Base-by-base conservation (phyloP, 164 flowering plant genomes). In the Dillenia suffruticosa region DNA sequence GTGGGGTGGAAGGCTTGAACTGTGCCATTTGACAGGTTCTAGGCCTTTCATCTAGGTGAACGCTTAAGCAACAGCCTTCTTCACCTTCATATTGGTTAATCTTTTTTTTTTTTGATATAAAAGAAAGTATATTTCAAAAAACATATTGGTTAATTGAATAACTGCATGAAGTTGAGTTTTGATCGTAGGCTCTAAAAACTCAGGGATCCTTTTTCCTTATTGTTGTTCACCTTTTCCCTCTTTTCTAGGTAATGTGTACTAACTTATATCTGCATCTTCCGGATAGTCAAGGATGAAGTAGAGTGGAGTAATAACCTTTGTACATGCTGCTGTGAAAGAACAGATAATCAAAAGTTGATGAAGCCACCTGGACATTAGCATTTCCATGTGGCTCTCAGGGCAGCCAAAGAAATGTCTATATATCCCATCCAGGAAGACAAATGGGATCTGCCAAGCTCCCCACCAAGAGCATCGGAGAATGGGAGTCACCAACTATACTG, bases 271-370 rank as follows among this genome's bases (percentile, higher is more conserved):
- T 22, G 11, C 43, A 17, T 40, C 14, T 58, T 60, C 11, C 81
- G 89, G 97, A 81, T 74, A 63, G 84, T 89, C 1, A 86, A 79
- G 70, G 86, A 84, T 47, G 94, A 82, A 74, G 59, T 87, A 61
- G 81, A 75, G 45, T 72, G 66, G 55, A 87, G 90, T 71, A 79
- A 66, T 70, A 53, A 63, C 61, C 77, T 74, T 56, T 68, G 68
- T 50, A 43, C 12, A 9, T 24, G 64, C 56, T 56, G 59, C 63
- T 15, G 26, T 40, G 72, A 63, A 49, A 73, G 63, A 48, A 65
- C 57, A 54, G 61, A 73, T 49, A 71, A 63, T 50, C 74, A 63
- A 59, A 15, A 57, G 57, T 63, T 76, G 26, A 45, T n/a, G 54
- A 83, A 81, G 68, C 74, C 82, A 53, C 57, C 48, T 15, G 89